These are phyloP conservation scores for Teratosphaeria zuluensis DNA, from an alignment of 2,329 filamentous ascomycete genomes.

Conservation along the genomic window DNA sequence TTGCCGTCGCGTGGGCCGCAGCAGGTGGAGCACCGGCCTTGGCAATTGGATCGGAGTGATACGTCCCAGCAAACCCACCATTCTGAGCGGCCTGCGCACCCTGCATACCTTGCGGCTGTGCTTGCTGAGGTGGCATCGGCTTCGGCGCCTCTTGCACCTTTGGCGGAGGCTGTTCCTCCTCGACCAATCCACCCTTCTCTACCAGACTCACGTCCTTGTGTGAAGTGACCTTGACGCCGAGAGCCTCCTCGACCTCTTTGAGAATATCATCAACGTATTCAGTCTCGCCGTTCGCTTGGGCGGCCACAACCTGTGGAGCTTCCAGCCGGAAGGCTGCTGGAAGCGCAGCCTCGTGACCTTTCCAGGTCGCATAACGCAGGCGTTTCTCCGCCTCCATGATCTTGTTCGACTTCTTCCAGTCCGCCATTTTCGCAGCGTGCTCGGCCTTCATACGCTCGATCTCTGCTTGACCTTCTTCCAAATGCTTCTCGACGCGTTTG, in stretches of 20 bases:
- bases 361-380: slow-evolving; percentile 55
- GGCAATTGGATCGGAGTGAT: slow-evolving; percentile 1
- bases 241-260: slow-evolving; percentile 59
- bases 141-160: slow-evolving; percentile 4
- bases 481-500: slow-evolving; percentile 62
- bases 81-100: neutral
- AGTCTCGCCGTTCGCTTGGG: slow-evolving; percentile 27
- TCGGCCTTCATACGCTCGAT: slow-evolving; percentile 75
- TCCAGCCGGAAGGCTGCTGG: slow-evolving; percentile 36
- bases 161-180: slow-evolving; percentile 13
- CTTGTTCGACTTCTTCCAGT: slow-evolving; percentile 60
- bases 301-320: slow-evolving; percentile 34
- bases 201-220: slow-evolving; percentile 21
- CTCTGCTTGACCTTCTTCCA: slow-evolving; percentile 65
- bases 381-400: slow-evolving; percentile 68
- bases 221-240: slow-evolving; percentile 53
- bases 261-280: slow-evolving; percentile 64
- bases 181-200: slow-evolving; percentile 27
- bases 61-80: neutral
- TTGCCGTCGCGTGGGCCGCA: neutral
- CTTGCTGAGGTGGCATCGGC: neutral
- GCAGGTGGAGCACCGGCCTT: neutral
- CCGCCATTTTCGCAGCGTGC: slow-evolving; percentile 66
- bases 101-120: neutral
- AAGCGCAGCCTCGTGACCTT: slow-evolving; percentile 22